phyloP scores from a whole-genome alignment of 768 basidiomycete genomes.

The Sarcomyxa edulis region DNA sequence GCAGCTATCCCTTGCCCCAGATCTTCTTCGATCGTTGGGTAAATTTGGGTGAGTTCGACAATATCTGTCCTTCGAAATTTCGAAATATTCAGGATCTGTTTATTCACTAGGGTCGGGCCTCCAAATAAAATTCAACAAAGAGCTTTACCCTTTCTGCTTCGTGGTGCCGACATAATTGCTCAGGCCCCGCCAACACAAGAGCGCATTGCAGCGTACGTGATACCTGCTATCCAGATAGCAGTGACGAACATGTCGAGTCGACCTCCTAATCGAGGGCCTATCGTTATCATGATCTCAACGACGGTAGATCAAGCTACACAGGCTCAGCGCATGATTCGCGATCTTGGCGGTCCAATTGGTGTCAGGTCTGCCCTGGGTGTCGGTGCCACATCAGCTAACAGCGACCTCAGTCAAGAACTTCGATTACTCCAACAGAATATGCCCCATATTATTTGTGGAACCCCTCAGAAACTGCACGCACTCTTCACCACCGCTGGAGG shows the following conservation, averaged over 20 bases:
- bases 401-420: constrained; percentile 68
- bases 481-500: constrained; percentile 81
- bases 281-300: constrained; percentile 93
- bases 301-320: constrained; percentile 99
- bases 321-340: constrained; percentile 91
- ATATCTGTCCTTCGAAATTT: not conserved
- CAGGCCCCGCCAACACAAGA: constrained; percentile 99
- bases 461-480: constrained; percentile 93
- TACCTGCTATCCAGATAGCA: constrained; percentile 83
- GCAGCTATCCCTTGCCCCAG: constrained; percentile 79
- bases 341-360: constrained; percentile 90
- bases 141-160: constrained; percentile 90
- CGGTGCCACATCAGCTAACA: constrained; percentile 61
- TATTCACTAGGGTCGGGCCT: constrained; percentile 71
- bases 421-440: constrained; percentile 84
- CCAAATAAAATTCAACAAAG: constrained; percentile 99
- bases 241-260: constrained; percentile 56
- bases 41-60: constrained; percentile 96
- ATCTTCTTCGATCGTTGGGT: constrained; percentile 79
- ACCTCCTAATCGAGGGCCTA: constrained; percentile 67
- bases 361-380: constrained; percentile 87
- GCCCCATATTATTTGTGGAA: constrained; percentile 95
- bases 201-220: constrained; percentile 94
- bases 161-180: constrained; percentile 94
- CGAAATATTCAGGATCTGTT: constrained; percentile 6